phyloP scores from a whole-genome alignment of 179 eudicot genomes.

The Carnegiea gigantea region DNA sequence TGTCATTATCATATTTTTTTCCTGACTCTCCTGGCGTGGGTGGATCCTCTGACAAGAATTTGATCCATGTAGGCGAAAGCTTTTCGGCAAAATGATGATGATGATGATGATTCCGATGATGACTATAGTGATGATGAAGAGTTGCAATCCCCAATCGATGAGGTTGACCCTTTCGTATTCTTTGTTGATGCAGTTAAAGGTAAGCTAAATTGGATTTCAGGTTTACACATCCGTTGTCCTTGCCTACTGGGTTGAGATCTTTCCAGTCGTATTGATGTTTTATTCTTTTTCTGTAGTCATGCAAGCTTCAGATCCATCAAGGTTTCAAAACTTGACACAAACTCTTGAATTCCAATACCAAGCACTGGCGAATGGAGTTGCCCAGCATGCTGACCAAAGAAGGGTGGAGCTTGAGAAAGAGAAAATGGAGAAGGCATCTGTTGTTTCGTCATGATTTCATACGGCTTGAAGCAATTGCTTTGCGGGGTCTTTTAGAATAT shows the following conservation, averaged over 20 bases:
- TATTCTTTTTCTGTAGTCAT: conserved; percentile 39
- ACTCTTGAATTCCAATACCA: conserved; percentile 81
- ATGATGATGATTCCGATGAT: conserved; percentile 89
- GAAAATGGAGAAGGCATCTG: conserved; percentile 70
- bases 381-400: conserved; percentile 92
- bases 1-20: not conserved
- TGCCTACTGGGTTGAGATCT: not conserved
- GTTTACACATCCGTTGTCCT: not conserved
- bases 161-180: conserved; percentile 87
- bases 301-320: conserved; percentile 80
- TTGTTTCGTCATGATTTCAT: conserved; percentile 28
- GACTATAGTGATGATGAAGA: conserved; percentile 97
- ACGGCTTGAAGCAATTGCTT: not conserved
- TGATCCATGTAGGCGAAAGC: conserved; percentile 73
- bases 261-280: not conserved
- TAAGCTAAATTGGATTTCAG: conserved; percentile 26
- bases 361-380: conserved; percentile 84
- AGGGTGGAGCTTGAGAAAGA: conserved; percentile 80
- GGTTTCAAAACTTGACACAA: conserved; percentile 83
- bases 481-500: not conserved
- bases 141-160: conserved; percentile 95
- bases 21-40: not conserved
- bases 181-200: conserved; percentile 92
- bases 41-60: conserved; percentile 1
- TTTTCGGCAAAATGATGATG: conserved; percentile 64